A percentile compares a stretch with the other conserved stretches of the same genome.
These are phyloP conservation scores for Paralagenidium karlingii DNA, from an alignment of 352 stramenopile species.

Conservation along the genomic window DNA sequence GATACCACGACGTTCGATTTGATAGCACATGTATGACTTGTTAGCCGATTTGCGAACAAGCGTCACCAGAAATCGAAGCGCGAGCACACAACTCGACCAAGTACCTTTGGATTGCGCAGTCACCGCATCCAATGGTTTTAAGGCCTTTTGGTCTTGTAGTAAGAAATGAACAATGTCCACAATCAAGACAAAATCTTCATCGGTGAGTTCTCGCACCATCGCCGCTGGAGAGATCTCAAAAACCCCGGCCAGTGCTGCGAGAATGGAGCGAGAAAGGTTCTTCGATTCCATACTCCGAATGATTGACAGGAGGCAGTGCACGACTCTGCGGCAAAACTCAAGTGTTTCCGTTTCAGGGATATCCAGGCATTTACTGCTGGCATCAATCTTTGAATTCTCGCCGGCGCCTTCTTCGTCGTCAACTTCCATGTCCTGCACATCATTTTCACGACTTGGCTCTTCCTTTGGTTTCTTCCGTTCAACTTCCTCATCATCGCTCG, in stretches of 20 bases:
- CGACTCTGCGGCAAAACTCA: conserved; percentile 29
- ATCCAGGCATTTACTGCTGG: neutral
- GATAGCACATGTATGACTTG: conserved; percentile 50
- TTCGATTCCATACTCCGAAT: conserved; percentile 48
- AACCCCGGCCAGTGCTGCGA: conserved; percentile 39
- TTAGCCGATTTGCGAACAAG: conserved; percentile 45
- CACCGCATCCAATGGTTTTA: too few relatives aligned
- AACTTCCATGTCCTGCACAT: conserved; percentile 2
- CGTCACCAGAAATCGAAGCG: conserved; percentile 57
- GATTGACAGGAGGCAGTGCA: conserved; percentile 29
- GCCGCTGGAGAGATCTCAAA: conserved; percentile 62
- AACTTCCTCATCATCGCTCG: conserved; percentile 20
- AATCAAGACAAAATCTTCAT: conserved; percentile 42
- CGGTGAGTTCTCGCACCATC: conserved; percentile 28
- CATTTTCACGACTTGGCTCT: neutral
- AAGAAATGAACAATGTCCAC: conserved; percentile 58
- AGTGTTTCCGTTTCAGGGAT: conserved; percentile 15
- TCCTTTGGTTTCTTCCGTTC: neutral
- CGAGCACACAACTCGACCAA: too few relatives aligned
- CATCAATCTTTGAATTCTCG: conserved; percentile 14
- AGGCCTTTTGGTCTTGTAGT: conserved; percentile 49
- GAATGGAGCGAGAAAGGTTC: conserved; percentile 26
- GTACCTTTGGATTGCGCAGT: too few relatives aligned
- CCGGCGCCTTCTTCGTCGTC: conserved; percentile 9
- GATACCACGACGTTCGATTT: conserved; percentile 75